A percentile compares a stretch with the other conserved stretches of the same genome.
Conservation (phyloP, 2,329 filamentous ascomycete genomes). For the Aspergillus amoenus region DNA sequence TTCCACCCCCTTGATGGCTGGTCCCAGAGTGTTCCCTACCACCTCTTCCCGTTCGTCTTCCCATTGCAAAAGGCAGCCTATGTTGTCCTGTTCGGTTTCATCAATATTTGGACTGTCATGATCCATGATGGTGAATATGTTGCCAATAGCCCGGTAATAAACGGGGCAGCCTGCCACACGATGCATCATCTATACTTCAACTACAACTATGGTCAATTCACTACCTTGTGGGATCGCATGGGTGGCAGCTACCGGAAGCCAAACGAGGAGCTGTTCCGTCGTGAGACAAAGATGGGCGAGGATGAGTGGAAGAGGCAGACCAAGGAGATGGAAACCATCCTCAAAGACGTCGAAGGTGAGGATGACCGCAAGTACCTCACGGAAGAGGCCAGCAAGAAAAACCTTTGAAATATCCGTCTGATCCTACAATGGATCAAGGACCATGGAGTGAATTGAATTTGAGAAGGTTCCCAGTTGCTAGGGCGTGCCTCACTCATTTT, state of each 20-base stretch:
- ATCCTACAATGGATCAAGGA: background rate
- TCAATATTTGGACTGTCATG: slow-evolving; percentile 96
- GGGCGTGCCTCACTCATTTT: background rate
- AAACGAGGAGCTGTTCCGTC: slow-evolving; percentile 79
- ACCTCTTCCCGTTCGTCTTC: slow-evolving; percentile 89
- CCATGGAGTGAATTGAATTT: background rate
- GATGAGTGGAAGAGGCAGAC: slow-evolving; percentile 76
- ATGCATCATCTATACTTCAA: slow-evolving; percentile 87
- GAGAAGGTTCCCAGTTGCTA: background rate
- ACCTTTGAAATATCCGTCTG: slow-evolving; percentile 25
- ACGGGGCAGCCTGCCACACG: slow-evolving; percentile 91
- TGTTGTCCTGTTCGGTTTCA: slow-evolving; percentile 80
- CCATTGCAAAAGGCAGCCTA: slow-evolving; percentile 90
- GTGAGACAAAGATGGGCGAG: slow-evolving; percentile 80
- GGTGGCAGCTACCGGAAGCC: slow-evolving; percentile 85
- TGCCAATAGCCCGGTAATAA: slow-evolving; percentile 85
- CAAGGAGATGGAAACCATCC: slow-evolving; percentile 72
- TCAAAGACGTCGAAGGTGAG: slow-evolving; percentile 68
- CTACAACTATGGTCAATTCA: slow-evolving; percentile 95
- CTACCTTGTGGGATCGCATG: slow-evolving; percentile 85
- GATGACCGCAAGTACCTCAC: slow-evolving; percentile 47
- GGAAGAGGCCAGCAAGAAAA: slow-evolving; percentile 37
- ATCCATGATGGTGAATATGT: slow-evolving; percentile 96
- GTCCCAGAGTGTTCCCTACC: slow-evolving; percentile 85
- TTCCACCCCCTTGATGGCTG: slow-evolving; percentile 95